A percentile compares a stretch with the other conserved stretches of the same genome.
Evolutionary conservation across 495 filamentous ascomycete species (phyloP).

Genomic region (Penicillium ucsense): DNA sequence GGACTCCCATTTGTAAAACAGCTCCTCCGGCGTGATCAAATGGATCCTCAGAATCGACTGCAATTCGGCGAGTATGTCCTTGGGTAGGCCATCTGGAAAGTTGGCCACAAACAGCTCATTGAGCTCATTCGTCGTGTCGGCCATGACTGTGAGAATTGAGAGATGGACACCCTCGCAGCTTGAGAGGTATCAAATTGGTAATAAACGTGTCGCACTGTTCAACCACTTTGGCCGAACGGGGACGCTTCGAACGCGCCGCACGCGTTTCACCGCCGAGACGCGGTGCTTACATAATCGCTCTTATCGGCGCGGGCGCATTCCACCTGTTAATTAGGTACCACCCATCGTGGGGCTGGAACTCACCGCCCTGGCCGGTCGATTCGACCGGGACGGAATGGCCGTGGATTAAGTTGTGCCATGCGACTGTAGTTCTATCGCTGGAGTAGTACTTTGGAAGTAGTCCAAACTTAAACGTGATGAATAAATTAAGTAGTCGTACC

Average conservation of each 20-base stretch:
- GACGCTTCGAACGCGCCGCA: too few relatives aligned
- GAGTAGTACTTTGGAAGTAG: too few relatives aligned
- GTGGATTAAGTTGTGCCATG: too few relatives aligned
- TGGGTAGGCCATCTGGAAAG: slow-evolving; percentile 46
- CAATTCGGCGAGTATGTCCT: slow-evolving; percentile 69
- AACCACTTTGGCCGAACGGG: not conserved
- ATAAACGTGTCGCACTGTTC: not conserved
- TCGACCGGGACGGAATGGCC: too few relatives aligned
- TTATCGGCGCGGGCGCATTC: too few relatives aligned
- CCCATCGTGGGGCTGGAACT: too few relatives aligned
- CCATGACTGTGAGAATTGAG: slow-evolving; percentile 10
- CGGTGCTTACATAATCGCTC: slow-evolving; percentile 12
- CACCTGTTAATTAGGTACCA: too few relatives aligned
- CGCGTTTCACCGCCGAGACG: not conserved
- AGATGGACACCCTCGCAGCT: not conserved
- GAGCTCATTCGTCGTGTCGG: slow-evolving; percentile 42
- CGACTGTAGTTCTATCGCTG: too few relatives aligned
- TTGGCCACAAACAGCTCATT: slow-evolving; percentile 55
- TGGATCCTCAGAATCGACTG: slow-evolving; percentile 77
- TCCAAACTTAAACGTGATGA: too few relatives aligned
- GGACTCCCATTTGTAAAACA: slow-evolving; percentile 97
- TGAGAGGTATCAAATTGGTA: slow-evolving; percentile 1
- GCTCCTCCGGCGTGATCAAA: slow-evolving; percentile 63
- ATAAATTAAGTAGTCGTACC: too few relatives aligned
- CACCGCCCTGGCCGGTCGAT: too few relatives aligned